Percentiles rank a stretch among this genome's conserved stretches.
phyloP scores from a whole-genome alignment of 139 green algal genomes.

The Medakamo hakoo region DNA sequence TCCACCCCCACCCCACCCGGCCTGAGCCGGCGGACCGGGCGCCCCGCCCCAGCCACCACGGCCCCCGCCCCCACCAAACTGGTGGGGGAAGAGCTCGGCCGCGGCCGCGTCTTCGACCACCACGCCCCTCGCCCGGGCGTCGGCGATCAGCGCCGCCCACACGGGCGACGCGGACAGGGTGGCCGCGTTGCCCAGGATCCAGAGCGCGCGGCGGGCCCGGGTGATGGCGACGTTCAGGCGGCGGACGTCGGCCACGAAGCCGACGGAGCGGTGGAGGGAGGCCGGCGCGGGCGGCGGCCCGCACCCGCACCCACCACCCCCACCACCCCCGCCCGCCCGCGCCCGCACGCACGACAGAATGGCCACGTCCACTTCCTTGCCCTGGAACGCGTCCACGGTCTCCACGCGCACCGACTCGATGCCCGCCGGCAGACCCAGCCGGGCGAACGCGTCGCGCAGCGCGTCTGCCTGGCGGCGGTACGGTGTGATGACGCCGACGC shows the following conservation, averaged over 20 bases:
- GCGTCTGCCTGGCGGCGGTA: conserved; percentile 61
- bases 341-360: conserved; percentile 78
- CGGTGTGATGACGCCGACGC: conserved; percentile 71
- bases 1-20: background rate
- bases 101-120: conserved; percentile 38
- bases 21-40: background rate
- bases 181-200: conserved; percentile 46
- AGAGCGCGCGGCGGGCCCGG: conserved; percentile 51
- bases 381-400: conserved; percentile 87
- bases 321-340: conserved; percentile 4
- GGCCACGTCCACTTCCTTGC: conserved; percentile 82
- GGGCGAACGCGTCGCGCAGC: conserved; percentile 38
- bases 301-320: conserved; percentile 3
- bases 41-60: background rate
- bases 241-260: conserved; percentile 65
- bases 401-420: conserved; percentile 32
- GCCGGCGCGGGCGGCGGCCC: background rate
- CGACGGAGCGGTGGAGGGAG: background rate
- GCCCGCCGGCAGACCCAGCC: conserved; percentile 22
- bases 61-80: conserved; percentile 2
- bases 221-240: conserved; percentile 83
- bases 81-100: conserved; percentile 23
- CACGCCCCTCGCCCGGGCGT: conserved; percentile 21
- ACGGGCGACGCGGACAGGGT: conserved; percentile 31
- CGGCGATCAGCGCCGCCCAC: conserved; percentile 41